These are phyloP conservation scores for Boletus vinaceobasis DNA, from an alignment of 768 basidiomycete species.

Conservation along the genomic window DNA sequence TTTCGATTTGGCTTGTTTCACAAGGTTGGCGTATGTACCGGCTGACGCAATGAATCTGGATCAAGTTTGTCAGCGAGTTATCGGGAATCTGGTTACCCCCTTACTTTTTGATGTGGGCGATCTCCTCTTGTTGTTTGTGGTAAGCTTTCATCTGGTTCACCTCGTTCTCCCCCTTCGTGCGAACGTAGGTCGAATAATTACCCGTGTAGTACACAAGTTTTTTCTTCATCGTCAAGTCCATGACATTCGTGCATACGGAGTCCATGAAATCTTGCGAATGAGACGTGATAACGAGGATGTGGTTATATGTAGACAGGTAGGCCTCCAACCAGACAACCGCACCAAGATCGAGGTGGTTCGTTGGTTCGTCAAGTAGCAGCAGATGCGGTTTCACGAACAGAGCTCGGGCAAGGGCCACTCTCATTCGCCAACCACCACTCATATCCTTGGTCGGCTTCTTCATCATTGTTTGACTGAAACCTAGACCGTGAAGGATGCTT, in stretches of 20 bases:
- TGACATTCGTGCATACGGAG: slow-evolving; percentile 94
- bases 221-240: slow-evolving; percentile 92
- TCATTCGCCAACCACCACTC: slow-evolving; percentile 99
- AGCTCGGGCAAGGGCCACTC: slow-evolving; percentile 93
- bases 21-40: slow-evolving; percentile 98
- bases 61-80: slow-evolving; percentile 6
- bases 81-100: slow-evolving; percentile 14
- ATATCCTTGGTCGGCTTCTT: slow-evolving; percentile 95
- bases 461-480: slow-evolving; percentile 92
- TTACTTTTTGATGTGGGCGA: slow-evolving; percentile 96
- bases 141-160: slow-evolving; percentile 99
- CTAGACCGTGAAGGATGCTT: slow-evolving; percentile 95
- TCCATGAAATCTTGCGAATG: slow-evolving; percentile 99
- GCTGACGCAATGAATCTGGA: slow-evolving; percentile 95
- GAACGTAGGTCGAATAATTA: slow-evolving; percentile 96
- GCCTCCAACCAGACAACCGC: slow-evolving; percentile 99
- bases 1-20: slow-evolving; percentile 98
- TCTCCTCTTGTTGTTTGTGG: slow-evolving; percentile 97
- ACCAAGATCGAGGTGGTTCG: slow-evolving; percentile 92
- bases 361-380: slow-evolving; percentile 88
- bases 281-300: slow-evolving; percentile 95
- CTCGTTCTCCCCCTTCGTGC: slow-evolving; percentile 96
- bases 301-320: slow-evolving; percentile 96
- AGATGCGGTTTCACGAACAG: slow-evolving; percentile 97
- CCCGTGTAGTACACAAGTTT: slow-evolving; percentile 93